A percentile compares a stretch with the other conserved stretches of the same genome.
Evolutionary conservation across 139 green algal genomes (phyloP).

Genomic region (Chlamydomonas sp.): DNA sequence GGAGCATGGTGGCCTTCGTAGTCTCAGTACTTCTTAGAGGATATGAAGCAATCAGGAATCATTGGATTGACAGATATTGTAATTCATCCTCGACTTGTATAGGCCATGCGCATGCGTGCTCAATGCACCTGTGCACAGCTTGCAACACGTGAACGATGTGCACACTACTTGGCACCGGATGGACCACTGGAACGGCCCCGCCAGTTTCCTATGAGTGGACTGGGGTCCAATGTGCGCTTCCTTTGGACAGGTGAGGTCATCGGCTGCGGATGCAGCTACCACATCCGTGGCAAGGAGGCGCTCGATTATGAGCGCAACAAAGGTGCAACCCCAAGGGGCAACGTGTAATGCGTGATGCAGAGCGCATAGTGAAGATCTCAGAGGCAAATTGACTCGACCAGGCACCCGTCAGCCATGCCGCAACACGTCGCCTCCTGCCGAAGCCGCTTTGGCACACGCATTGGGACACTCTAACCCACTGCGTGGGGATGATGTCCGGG

Average conservation of each 20-base stretch:
- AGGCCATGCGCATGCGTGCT: neutral
- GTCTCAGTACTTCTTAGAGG: conserved; percentile 48
- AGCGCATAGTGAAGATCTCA: neutral
- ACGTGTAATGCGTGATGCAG: neutral
- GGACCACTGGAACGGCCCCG: neutral
- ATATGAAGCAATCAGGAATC: conserved; percentile 16
- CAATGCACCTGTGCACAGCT: neutral
- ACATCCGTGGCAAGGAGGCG: conserved; percentile 31
- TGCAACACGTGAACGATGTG: neutral
- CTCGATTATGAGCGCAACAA: too few species aligned
- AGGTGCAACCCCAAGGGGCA: too few species aligned
- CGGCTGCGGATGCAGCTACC: neutral
- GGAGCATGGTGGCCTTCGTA: neutral
- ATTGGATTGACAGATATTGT: conserved; percentile 36
- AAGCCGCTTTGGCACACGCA: conserved; percentile 28
- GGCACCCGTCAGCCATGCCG: conserved; percentile 21
- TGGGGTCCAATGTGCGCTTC: neutral
- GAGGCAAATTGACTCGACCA: conserved; percentile 21
- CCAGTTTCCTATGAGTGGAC: conserved; percentile 36
- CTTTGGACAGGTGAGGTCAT: conserved; percentile 32
- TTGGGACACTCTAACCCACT: conserved; percentile 33
- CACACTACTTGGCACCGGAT: conserved; percentile 27
- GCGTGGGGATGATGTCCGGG: conserved; percentile 17
- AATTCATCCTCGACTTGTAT: conserved; percentile 15
- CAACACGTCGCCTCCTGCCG: conserved; percentile 35